Percentiles rank a stretch among this genome's conserved stretches.
Evolutionary conservation across 306 rosid species (phyloP).

Genomic region (Ormosia semicastrata): DNA sequence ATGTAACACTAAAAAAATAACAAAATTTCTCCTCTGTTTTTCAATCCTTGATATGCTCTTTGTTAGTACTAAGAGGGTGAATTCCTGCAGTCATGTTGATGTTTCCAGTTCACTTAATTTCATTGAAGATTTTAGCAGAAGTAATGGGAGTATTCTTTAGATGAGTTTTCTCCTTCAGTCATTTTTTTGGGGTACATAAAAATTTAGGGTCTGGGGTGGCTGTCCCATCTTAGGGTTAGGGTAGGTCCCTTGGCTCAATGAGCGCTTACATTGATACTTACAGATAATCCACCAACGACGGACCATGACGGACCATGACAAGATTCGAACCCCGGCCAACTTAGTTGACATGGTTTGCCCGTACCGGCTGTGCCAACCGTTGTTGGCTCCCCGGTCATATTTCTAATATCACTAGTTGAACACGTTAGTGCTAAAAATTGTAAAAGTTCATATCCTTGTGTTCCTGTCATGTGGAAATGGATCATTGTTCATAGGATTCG

Average conservation of each 20-base stretch:
- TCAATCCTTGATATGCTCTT: background rate
- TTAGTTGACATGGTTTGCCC: too few relatives aligned
- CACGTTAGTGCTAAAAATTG: background rate
- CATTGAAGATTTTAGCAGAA: background rate
- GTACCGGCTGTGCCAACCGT: too few relatives aligned
- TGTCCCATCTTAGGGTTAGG: too few relatives aligned
- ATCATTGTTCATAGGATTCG: background rate
- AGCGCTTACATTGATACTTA: too few relatives aligned
- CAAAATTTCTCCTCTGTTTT: background rate
- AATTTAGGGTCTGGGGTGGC: too few relatives aligned
- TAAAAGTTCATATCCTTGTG: background rate
- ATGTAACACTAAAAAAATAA: background rate
- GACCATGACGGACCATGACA: too few relatives aligned
- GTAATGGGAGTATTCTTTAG: background rate
- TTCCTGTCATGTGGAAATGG: background rate
- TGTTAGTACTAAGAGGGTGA: background rate
- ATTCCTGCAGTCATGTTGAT: slow-evolving; percentile 5
- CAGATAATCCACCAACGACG: too few relatives aligned
- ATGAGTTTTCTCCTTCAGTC: background rate
- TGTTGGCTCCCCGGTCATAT: background rate
- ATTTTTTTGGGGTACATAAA: too few relatives aligned
- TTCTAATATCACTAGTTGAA: background rate
- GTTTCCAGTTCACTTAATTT: background rate
- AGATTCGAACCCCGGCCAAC: too few relatives aligned
- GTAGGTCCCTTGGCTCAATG: too few relatives aligned